A percentile compares a stretch with the other conserved stretches of the same genome.
These are phyloP conservation scores for Byssothecium circinans DNA, from an alignment of 2,329 filamentous ascomycete genomes.

Conservation along the genomic window DNA sequence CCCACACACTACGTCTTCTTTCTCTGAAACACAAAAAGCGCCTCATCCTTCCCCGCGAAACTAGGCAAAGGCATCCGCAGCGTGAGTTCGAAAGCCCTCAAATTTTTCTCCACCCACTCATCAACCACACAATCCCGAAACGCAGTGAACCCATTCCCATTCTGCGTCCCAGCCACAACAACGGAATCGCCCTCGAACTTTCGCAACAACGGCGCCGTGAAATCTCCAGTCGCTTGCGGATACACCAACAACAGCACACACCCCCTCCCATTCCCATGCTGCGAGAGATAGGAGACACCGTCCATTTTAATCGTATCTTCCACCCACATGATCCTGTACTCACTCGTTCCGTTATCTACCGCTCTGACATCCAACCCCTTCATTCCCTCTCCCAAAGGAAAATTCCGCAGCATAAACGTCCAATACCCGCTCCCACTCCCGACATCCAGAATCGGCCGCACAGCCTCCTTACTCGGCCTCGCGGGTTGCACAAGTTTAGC, in stretches of 20 bases:
- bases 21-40: conserved; percentile 64
- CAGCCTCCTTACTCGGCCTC: conserved; percentile 35
- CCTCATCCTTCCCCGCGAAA: conserved; percentile 77
- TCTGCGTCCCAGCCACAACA: conserved; percentile 75
- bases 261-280: conserved; percentile 50
- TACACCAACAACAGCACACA: conserved; percentile 71
- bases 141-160: conserved; percentile 72
- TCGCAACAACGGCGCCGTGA: conserved; percentile 64
- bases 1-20: conserved; percentile 16
- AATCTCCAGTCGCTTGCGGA: conserved; percentile 67
- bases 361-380: conserved; percentile 60
- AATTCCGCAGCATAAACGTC: conserved; percentile 70
- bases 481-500: conserved; percentile 51
- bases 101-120: conserved; percentile 64
- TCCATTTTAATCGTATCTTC: conserved; percentile 65
- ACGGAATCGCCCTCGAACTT: conserved; percentile 66
- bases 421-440: conserved; percentile 77
- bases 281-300: conserved; percentile 60
- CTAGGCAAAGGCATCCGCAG: conserved; percentile 70
- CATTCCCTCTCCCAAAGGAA: conserved; percentile 60
- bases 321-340: conserved; percentile 71
- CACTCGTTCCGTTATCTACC: conserved; percentile 68
- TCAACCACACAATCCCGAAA: conserved; percentile 66
- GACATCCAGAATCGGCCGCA: conserved; percentile 63
- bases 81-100: conserved; percentile 60